These are phyloP conservation scores for Selaginella tamariscina DNA, from an alignment of 75 land plant species.

Conservation along the genomic window DNA sequence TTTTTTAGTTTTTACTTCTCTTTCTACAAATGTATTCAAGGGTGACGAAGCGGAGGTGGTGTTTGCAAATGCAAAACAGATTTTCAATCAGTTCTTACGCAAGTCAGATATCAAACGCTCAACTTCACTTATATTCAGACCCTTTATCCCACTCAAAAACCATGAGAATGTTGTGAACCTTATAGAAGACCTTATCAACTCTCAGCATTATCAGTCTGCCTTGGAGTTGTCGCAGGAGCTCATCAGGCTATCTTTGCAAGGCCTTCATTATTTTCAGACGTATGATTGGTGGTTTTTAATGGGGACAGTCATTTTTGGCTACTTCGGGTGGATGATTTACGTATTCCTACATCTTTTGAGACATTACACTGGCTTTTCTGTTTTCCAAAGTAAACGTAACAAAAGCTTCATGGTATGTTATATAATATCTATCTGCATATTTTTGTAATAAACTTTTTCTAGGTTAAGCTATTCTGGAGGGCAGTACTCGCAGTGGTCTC, in stretches of 20 bases:
- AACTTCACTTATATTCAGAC: constrained; percentile 63
- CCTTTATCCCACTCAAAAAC: constrained; percentile 51
- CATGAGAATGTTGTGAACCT: constrained; percentile 35
- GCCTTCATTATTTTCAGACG: constrained; percentile 95
- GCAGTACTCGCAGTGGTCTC: constrained; percentile 40
- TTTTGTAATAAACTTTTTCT: constrained; percentile 18
- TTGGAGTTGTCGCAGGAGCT: constrained; percentile 46
- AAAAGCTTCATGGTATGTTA: neutral
- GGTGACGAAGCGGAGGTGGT: constrained; percentile 77
- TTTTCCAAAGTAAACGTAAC: constrained; percentile 6
- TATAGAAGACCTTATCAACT: constrained; percentile 44
- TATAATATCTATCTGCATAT: neutral
- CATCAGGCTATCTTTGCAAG: constrained; percentile 52
- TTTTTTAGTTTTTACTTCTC: neutral
- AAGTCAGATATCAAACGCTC: constrained; percentile 86
- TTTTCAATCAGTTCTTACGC: constrained; percentile 74
- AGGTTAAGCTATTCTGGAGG: constrained; percentile 55
- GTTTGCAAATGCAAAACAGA: constrained; percentile 83
- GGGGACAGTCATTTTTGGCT: constrained; percentile 69
- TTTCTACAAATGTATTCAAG: constrained; percentile 26
- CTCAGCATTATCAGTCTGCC: constrained; percentile 51
- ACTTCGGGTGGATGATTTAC: constrained; percentile 90
- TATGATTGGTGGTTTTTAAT: constrained; percentile 91
- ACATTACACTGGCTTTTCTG: constrained; percentile 39
- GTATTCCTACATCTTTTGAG: constrained; percentile 61